Percentiles rank a stretch among this genome's conserved stretches.
Conservation (phyloP, 495 filamentous ascomycete genomes). For the Choiromyces venosus region DNA sequence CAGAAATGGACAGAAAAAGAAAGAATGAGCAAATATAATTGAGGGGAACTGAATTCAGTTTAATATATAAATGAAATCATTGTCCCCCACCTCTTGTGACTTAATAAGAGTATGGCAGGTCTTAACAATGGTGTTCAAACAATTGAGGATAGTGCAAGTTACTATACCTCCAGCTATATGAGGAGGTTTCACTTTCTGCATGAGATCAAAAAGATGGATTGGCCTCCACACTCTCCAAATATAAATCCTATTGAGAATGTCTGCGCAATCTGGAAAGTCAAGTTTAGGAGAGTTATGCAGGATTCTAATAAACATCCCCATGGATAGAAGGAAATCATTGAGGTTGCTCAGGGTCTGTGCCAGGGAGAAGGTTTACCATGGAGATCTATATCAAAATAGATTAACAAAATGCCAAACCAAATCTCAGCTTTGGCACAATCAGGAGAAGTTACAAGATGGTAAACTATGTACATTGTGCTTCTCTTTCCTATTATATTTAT, state of each 20-base stretch:
- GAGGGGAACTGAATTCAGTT: background rate
- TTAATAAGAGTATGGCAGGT: background rate
- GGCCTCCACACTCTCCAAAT: no score
- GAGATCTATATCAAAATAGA: conserved; percentile 4
- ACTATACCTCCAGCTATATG: conserved; percentile 7
- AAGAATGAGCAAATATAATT: background rate
- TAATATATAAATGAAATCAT: conserved; percentile 11
- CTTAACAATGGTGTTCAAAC: conserved; percentile 5
- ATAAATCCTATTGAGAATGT: conserved; percentile 20
- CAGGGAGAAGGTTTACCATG: conserved; percentile 13
- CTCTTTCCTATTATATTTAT: no score
- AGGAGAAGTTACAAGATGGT: no score
- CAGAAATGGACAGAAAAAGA: conserved; percentile 3
- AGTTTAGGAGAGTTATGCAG: background rate
- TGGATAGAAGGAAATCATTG: conserved; percentile 6
- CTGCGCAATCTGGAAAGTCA: conserved; percentile 1
- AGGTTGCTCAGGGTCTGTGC: conserved; percentile 6
- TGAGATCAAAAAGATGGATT: conserved; percentile 9
- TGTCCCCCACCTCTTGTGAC: background rate
- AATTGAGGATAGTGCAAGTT: conserved; percentile 3
- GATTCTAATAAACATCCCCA: background rate
- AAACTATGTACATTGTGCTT: no score
- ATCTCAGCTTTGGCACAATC: no score
- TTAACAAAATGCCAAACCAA: conserved; percentile 17
- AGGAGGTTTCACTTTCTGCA: background rate